A percentile compares a stretch with the other conserved stretches of the same genome.
Evolutionary conservation across 495 filamentous ascomycete species (phyloP).

Genomic region (Penicillium desertorum): DNA sequence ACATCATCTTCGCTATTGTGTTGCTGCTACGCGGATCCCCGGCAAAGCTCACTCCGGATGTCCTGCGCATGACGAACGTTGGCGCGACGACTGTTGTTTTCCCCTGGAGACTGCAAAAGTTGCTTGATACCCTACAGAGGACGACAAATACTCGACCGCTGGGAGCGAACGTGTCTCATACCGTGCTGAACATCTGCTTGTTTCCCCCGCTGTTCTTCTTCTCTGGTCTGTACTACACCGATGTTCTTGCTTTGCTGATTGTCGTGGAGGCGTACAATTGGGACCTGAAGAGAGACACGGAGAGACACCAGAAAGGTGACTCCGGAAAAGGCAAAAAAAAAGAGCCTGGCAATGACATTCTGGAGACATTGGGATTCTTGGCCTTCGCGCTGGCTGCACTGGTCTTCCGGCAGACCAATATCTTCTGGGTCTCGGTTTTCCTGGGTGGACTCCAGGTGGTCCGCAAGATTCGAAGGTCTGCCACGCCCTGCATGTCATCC

Average conservation of each 20-base stretch:
- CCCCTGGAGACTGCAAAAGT: constrained; percentile 45
- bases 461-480: constrained; percentile 35
- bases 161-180: constrained; percentile 53
- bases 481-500: constrained; percentile 27
- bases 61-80: constrained; percentile 44
- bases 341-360: not conserved
- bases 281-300: constrained; percentile 46
- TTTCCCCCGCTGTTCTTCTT: constrained; percentile 97
- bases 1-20: constrained; percentile 37
- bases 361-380: constrained; percentile 44
- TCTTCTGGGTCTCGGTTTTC: constrained; percentile 91
- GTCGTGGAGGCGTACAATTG: constrained; percentile 67
- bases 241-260: constrained; percentile 61
- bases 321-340: constrained; percentile 11
- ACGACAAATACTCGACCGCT: constrained; percentile 39
- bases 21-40: constrained; percentile 41
- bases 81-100: constrained; percentile 37
- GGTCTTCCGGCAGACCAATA: constrained; percentile 87
- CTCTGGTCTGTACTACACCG: constrained; percentile 90
- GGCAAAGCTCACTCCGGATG: constrained; percentile 38
- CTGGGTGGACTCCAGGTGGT: constrained; percentile 73
- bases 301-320: not conserved
- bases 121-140: constrained; percentile 39
- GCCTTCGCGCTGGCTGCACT: constrained; percentile 61
- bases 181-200: constrained; percentile 75